Evolutionary conservation across 2,329 filamentous ascomycete genomes (phyloP).

Genomic region (Phialemoniopsis sp.): DNA sequence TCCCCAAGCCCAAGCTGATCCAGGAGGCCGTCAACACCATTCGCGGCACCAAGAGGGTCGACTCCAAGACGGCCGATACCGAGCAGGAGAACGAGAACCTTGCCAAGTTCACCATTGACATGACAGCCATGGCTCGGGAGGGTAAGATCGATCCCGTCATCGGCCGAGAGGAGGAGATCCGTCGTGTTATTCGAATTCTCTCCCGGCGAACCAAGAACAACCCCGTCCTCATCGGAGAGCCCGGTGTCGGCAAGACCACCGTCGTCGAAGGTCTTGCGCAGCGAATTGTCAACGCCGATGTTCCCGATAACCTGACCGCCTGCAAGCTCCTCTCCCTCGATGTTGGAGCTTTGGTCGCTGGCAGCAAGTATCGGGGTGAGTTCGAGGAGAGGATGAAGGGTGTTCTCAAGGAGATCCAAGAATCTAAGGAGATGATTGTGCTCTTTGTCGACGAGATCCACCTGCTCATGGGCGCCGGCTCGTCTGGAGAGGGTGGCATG

Average conservation of each 20-base stretch:
- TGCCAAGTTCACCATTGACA: slow-evolving; percentile 97
- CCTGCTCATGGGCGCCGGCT: slow-evolving; percentile 93
- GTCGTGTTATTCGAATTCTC: slow-evolving; percentile 85
- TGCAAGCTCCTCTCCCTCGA: slow-evolving; percentile 95
- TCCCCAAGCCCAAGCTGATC: slow-evolving; percentile 86
- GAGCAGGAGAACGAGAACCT: slow-evolving; percentile 93
- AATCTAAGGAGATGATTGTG: slow-evolving; percentile 94
- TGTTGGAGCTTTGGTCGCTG: slow-evolving; percentile 90
- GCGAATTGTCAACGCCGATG: slow-evolving; percentile 93
- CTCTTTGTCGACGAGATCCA: slow-evolving; percentile 99
- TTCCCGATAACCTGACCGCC: slow-evolving; percentile 89
- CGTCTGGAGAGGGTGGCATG: slow-evolving; percentile 95
- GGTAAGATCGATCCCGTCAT: slow-evolving; percentile 98
- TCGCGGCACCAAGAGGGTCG: slow-evolving; percentile 86
- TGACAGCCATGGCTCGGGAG: slow-evolving; percentile 93
- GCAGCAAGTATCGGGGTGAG: slow-evolving; percentile 97
- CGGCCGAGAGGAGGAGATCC: slow-evolving; percentile 91
- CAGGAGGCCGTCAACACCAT: slow-evolving; percentile 90
- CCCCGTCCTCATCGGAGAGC: slow-evolving; percentile 94
- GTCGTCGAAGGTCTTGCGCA: slow-evolving; percentile 94
- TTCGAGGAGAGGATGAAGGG: slow-evolving; percentile 99
- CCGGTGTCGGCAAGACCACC: slow-evolving; percentile 97
- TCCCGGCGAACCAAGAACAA: slow-evolving; percentile 98
- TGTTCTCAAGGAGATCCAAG: slow-evolving; percentile 92
- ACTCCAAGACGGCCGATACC: slow-evolving; percentile 91